phyloP scores from a whole-genome alignment of 2,329 filamentous ascomycete species.

The Arthrobotrys musiformis region DNA sequence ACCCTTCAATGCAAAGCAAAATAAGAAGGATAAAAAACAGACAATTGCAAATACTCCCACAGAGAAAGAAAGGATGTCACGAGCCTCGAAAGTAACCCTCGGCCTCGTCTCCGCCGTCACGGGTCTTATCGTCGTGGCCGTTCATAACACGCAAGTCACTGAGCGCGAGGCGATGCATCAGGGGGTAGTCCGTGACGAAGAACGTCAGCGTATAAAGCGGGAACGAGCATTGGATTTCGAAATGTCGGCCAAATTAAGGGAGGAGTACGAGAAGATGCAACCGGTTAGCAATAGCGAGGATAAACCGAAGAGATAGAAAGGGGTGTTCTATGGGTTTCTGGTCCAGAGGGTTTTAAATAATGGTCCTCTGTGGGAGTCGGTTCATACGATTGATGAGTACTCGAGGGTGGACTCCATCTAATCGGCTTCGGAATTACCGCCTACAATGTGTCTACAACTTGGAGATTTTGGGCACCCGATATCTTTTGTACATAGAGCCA shows the following conservation, averaged over 20 bases:
- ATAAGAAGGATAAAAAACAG: background rate
- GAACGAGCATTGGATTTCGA: constrained; percentile 96
- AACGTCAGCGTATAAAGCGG: constrained; percentile 87
- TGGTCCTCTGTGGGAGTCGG: no score
- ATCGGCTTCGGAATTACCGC: background rate
- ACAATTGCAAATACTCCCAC: no score
- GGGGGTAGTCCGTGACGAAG: constrained; percentile 92
- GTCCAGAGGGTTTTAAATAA: no score
- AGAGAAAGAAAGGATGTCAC: constrained; percentile 77
- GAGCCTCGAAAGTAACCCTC: constrained; percentile 86
- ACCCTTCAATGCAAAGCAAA: background rate
- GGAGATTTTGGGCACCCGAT: background rate
- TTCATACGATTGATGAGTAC: background rate
- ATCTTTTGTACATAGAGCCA: background rate
- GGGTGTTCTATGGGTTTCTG: no score
- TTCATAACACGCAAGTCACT: constrained; percentile 86
- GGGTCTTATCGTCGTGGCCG: constrained; percentile 79
- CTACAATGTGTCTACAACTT: background rate
- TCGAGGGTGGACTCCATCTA: background rate
- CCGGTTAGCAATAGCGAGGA: constrained; percentile 67
- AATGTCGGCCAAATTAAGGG: constrained; percentile 83
- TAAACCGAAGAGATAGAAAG: constrained; percentile 60
- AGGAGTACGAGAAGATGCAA: constrained; percentile 90
- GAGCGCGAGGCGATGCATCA: constrained; percentile 94
- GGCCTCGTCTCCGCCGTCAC: constrained; percentile 80